These are phyloP conservation scores for Jamesozyma rosinii DNA, from an alignment of 805 yeast species.

Conservation along the genomic window DNA sequence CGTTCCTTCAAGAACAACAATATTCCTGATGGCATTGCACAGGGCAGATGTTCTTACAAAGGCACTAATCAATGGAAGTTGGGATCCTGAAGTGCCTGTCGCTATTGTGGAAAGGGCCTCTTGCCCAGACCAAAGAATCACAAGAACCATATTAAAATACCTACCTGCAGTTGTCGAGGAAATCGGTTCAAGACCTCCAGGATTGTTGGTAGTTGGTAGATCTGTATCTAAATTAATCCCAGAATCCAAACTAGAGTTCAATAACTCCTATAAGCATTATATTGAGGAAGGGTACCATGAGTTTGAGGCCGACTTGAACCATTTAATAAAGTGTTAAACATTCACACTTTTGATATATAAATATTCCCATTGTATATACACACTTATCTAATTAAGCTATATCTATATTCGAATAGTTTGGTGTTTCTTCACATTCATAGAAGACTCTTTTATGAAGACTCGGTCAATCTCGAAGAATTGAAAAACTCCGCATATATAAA, in stretches of 20 bases:
- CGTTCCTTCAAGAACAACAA: slow-evolving; percentile 64
- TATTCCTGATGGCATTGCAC: slow-evolving; percentile 85
- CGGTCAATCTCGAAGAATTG: too few relatives aligned
- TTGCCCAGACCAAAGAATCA: slow-evolving; percentile 84
- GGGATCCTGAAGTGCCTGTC: slow-evolving; percentile 69
- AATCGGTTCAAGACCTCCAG: slow-evolving; percentile 87
- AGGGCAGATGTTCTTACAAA: slow-evolving; percentile 44
- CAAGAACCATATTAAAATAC: slow-evolving; percentile 59
- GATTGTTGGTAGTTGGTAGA: slow-evolving; percentile 71
- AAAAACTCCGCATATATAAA: too few relatives aligned
- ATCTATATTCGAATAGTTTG: too few relatives aligned
- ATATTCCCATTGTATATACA: not conserved
- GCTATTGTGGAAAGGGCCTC: slow-evolving; percentile 86
- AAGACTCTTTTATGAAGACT: too few relatives aligned
- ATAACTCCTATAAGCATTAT: slow-evolving; percentile 14
- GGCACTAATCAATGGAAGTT: slow-evolving; percentile 45
- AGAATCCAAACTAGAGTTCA: slow-evolving; percentile 12
- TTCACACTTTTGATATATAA: too few relatives aligned
- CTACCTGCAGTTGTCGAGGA: slow-evolving; percentile 66
- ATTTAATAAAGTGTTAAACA: not conserved
- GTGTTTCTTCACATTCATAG: too few relatives aligned
- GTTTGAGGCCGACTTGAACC: slow-evolving; percentile 6
- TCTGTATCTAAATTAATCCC: slow-evolving; percentile 50
- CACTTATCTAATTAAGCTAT: too few relatives aligned
- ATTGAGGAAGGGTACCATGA: slow-evolving; percentile 33